Conservation (phyloP, 441 rosid genomes). For the Croton laevigatus region DNA sequence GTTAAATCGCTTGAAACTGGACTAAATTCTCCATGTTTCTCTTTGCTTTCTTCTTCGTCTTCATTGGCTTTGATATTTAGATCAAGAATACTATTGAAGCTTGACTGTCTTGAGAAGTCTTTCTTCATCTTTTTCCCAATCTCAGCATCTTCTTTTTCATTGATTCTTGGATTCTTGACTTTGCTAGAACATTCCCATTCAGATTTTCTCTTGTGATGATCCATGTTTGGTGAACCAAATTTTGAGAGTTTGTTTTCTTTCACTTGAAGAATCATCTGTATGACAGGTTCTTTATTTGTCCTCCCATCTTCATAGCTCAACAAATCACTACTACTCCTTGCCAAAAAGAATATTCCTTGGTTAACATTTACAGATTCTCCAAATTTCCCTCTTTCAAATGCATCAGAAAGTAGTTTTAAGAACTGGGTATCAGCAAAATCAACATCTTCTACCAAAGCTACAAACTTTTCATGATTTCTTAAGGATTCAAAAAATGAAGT, state of each 20-base stretch:
- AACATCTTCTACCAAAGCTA: slow-evolving; percentile 59
- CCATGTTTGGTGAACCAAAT: slow-evolving; percentile 15
- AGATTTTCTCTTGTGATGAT: slow-evolving; percentile 55
- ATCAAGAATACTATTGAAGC: slow-evolving; percentile 52
- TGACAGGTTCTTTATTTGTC: slow-evolving; percentile 32
- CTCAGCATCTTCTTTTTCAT: slow-evolving; percentile 33
- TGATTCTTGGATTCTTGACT: slow-evolving; percentile 40
- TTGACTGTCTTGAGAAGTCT: slow-evolving; percentile 55
- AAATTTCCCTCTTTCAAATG: slow-evolving; percentile 37
- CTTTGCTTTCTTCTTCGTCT: slow-evolving; percentile 32
- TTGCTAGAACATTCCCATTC: slow-evolving; percentile 37
- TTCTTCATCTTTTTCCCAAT: slow-evolving; percentile 29
- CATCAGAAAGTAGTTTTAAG: slow-evolving; percentile 51
- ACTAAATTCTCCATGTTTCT: slow-evolving; percentile 47
- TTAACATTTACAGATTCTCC: slow-evolving; percentile 32
- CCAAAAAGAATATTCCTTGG: slow-evolving; percentile 50
- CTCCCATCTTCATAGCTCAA: slow-evolving; percentile 20
- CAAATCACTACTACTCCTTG: slow-evolving; percentile 44
- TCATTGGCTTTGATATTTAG: slow-evolving; percentile 60
- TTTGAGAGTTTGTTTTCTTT: slow-evolving; percentile 18
- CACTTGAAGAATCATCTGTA: slow-evolving; percentile 57
- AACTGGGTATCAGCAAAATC: slow-evolving; percentile 55
- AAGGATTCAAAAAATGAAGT: slow-evolving; percentile 26
- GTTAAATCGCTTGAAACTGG: slow-evolving; percentile 60
- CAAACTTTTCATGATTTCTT: slow-evolving; percentile 32